Percentiles rank a stretch among this genome's conserved stretches.
phyloP scores from a whole-genome alignment of 495 filamentous ascomycete species.

The Penicillium flavigenum region DNA sequence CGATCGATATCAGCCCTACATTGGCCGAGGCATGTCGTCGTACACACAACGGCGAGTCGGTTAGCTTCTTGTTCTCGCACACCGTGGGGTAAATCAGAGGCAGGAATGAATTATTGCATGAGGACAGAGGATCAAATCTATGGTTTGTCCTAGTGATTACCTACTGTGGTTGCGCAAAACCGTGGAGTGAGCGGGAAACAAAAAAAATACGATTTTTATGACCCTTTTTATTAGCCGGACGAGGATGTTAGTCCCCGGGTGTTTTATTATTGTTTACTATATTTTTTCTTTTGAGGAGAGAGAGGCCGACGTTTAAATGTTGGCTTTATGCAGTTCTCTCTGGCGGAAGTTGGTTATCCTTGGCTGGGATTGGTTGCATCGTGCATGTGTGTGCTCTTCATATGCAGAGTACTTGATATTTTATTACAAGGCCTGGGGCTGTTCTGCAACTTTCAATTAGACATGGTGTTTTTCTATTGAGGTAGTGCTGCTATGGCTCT shows the following conservation, averaged over 20 bases:
- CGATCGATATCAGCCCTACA: constrained; percentile 92
- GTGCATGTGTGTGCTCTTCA: constrained; percentile 12
- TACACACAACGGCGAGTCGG: constrained; percentile 94
- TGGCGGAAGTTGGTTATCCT: constrained; percentile 6
- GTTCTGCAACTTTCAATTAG: neutral
- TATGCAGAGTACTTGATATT: constrained; percentile 8
- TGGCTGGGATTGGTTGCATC: constrained; percentile 16
- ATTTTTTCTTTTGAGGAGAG: neutral
- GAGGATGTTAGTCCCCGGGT: constrained; percentile 11
- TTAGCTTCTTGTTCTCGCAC: constrained; percentile 93
- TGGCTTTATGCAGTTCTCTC: constrained; percentile 1
- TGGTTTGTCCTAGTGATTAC: constrained; percentile 6
- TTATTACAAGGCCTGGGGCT: constrained; percentile 13
- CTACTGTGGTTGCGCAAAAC: neutral
- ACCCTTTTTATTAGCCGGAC: constrained; percentile 21
- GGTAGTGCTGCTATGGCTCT: neutral
- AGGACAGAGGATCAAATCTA: constrained; percentile 5
- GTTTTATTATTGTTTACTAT: constrained; percentile 13
- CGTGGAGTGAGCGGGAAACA: constrained; percentile 18
- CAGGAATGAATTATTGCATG: constrained; percentile 28
- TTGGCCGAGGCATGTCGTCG: constrained; percentile 68
- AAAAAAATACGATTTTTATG: constrained; percentile 37
- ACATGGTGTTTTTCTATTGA: neutral
- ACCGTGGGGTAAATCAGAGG: constrained; percentile 44
- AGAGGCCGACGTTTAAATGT: neutral